These are phyloP conservation scores for Hemisphaericaspora subhashii DNA, from an alignment of 1,139 yeast genomes.

Conservation along the genomic window DNA sequence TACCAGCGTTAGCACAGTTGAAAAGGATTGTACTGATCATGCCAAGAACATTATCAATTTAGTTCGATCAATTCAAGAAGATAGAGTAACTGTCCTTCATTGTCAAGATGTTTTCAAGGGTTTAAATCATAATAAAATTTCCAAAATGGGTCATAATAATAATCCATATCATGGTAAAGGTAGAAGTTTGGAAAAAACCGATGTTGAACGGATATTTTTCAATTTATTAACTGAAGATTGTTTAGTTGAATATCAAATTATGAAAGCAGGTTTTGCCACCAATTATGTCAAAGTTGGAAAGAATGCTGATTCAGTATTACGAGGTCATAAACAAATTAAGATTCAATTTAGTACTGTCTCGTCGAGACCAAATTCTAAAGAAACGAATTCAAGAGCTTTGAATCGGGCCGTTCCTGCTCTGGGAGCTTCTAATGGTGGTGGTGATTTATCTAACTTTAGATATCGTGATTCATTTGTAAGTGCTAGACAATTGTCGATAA, in stretches of 20 bases:
- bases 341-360: constrained; percentile 26
- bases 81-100: constrained; percentile 71
- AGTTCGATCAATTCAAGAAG: constrained; percentile 55
- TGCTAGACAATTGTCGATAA: constrained; percentile 13
- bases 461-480: constrained; percentile 13
- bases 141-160: constrained; percentile 60
- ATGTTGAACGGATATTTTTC: constrained; percentile 79
- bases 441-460: constrained; percentile 6
- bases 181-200: constrained; percentile 57
- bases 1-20: constrained; percentile 43
- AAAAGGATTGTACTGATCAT: constrained; percentile 66
- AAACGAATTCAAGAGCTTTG: background rate
- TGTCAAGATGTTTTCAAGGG: constrained; percentile 88
- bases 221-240: constrained; percentile 69
- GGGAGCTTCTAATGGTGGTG: background rate
- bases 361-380: background rate
- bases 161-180: constrained; percentile 72
- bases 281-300: constrained; percentile 69
- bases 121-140: constrained; percentile 59
- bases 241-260: constrained; percentile 68
- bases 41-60: constrained; percentile 62
- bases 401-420: background rate
- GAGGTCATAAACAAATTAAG: constrained; percentile 43
- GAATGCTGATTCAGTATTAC: constrained; percentile 47
- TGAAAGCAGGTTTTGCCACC: constrained; percentile 76